Base-by-base conservation (phyloP, 129 eudicot species). In the Kitagawia praeruptora region DNA sequence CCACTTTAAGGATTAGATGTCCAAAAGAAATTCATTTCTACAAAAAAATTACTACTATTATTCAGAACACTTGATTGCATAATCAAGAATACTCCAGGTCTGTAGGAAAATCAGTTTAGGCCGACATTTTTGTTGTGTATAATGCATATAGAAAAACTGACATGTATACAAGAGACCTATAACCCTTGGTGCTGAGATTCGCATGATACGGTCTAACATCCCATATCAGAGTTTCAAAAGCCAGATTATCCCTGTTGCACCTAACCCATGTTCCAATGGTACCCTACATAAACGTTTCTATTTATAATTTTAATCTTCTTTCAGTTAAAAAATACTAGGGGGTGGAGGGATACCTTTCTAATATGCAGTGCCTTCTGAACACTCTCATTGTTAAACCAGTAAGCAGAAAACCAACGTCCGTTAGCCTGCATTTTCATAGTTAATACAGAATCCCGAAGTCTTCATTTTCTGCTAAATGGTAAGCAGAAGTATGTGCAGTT, bases 311-410 rank as follows among this genome's bases (percentile, higher is more conserved):
- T 45, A 10, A 8, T 7, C 7, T 45, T n/a, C 27, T 23, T 4
- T 42, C 15, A 11, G 4, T 41, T 72, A 2, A 11, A 19, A 42
- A 42, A 19, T 3, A 9, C 72, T 11, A 13, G 72, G 41, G 40
- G n/a, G n/a, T n/a, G n/a, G n/a, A 0, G 47, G 27, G 4, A 34
- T 82, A 91, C 97, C 92, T 87, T 86, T 19, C 73, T 78, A 54
- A 86, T 74, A 78, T 87, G 87, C 51, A 91, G 84, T 10, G 91
- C 97, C 73, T 83, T 85, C 70, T 71, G 85, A 28, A 91, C 92
- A 61, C 42, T 76, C 2, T 38, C 58, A 44, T 86, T 78, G 80
- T 86, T 70, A 5, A 53, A 40, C 97, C 94, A 89, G 19, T 77
- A 15, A 40, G 38, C 13, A 18, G 85, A 56, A 56, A 80, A 61